Base-by-base conservation (phyloP, 495 filamentous ascomycete genomes). In the Halenospora varia region DNA sequence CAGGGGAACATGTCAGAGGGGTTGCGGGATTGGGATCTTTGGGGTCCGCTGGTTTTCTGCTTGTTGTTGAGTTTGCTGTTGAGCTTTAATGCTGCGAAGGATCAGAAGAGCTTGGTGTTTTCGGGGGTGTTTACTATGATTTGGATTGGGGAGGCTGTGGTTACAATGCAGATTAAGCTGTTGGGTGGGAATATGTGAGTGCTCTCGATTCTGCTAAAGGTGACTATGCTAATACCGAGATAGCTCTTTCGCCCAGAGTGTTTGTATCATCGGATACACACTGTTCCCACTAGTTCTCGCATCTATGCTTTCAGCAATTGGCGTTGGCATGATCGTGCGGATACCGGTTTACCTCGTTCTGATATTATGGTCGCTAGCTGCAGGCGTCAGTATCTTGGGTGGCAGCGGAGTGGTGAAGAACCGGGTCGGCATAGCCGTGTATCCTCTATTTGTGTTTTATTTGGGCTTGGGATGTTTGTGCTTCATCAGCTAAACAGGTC, bases 251-350 rank as follows among this genome's bases (percentile, higher is more conserved):
- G 93, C 95, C 76, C 94, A 97, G 72, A 92, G 89, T 47, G 82
- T 98, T 60, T 96, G 90, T 71, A 96, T 98, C 64, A 98, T 98
- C 70, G 94, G 94, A 35, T 98, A 98, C 72, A 98, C 94, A 2
- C 85, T 98, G 53, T 98, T 98, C 76, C 94, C 94, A n/a, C 80
- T 98, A 39, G 95, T 97, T 65, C 88, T 98, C 64, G 95, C 95
- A 6, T 83, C 94, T 11, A 71, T 97, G 40, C 82, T 98, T 56
- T 96, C 91, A 54, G 93, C 91, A 0, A 58, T 98, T 9, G 76
- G 80, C 48, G 77, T 97, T 4, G 86, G 82, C 25, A 86, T 81
- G 26, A 86, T 97, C 62, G 81, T 84, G 1, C 78, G 94, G 59
- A 88, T 97, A 67, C 94, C 94, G 10, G 85, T 97, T 29, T 97